These are phyloP conservation scores for Solanum acaule DNA, from an alignment of 257 asterid species.

Conservation along the genomic window DNA sequence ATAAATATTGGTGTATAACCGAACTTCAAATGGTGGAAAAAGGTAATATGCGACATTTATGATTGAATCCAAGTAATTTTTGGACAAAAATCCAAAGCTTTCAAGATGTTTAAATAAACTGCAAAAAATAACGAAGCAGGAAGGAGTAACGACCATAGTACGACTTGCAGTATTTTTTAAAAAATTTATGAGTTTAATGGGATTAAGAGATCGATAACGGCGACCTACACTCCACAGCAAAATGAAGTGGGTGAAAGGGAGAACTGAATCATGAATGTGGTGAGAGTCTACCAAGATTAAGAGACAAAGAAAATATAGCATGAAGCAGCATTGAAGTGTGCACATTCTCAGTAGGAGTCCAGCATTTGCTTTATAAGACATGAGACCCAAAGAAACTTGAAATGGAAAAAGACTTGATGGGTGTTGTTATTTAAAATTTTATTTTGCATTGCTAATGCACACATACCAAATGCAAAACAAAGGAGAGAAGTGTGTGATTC, in stretches of 20 bases:
- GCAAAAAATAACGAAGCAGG: not conserved
- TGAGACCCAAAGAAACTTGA: not conserved
- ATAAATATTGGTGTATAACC: not conserved
- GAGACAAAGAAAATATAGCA: not conserved
- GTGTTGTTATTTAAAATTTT: not conserved
- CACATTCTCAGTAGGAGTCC: not conserved
- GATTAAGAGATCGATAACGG: not conserved
- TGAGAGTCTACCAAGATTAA: not conserved
- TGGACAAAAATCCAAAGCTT: not conserved
- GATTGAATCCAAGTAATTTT: not conserved
- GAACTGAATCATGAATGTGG: not conserved
- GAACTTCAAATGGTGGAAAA: not conserved
- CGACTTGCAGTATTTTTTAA: not conserved
- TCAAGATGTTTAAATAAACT: not conserved
- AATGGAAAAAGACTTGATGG: not conserved
- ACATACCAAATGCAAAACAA: not conserved
- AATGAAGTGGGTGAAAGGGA: not conserved
- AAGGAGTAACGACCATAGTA: not conserved
- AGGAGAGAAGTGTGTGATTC: not conserved
- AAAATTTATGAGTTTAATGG: not conserved
- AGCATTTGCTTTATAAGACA: not conserved
- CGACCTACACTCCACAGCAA: not conserved
- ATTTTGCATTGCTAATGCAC: not conserved
- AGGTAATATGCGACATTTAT: not conserved
- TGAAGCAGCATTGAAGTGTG: not conserved